These are phyloP conservation scores for Rutstroemia sydowiana DNA, from an alignment of 2,329 filamentous ascomycete species.

Conservation along the genomic window DNA sequence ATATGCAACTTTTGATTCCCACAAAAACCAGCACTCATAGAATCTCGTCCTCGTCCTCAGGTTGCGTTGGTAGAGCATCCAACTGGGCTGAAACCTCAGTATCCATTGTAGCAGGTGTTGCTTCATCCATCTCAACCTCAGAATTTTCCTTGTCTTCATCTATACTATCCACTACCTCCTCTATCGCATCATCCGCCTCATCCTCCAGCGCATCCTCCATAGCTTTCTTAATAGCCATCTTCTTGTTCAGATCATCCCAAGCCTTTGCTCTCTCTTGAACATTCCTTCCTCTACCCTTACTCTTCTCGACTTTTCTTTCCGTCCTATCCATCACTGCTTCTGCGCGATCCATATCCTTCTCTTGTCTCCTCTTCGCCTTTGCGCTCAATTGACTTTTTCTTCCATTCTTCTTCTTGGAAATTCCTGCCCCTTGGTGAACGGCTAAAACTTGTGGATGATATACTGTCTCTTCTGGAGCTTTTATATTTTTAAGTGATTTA, in stretches of 20 bases:
- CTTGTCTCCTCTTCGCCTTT: slow-evolving; percentile 48
- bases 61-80: slow-evolving; percentile 7
- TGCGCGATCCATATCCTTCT: slow-evolving; percentile 51
- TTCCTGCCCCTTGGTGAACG: slow-evolving; percentile 58
- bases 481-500: slow-evolving; percentile 59
- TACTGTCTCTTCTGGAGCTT: slow-evolving; percentile 41
- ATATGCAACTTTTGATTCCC: slow-evolving; percentile 12
- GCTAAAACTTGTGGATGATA: slow-evolving; percentile 58
- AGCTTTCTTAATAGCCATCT: slow-evolving; percentile 24
- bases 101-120: background rate
- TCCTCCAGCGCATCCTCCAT: slow-evolving; percentile 22
- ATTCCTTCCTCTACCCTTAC: slow-evolving; percentile 40
- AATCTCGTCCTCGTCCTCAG: slow-evolving; percentile 24
- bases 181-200: slow-evolving; percentile 12
- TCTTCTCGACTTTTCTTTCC: slow-evolving; percentile 47
- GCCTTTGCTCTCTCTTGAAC: slow-evolving; percentile 44
- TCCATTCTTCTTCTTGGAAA: slow-evolving; percentile 59
- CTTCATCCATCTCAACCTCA: slow-evolving; percentile 8
- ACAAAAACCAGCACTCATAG: slow-evolving; percentile 10
- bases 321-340: slow-evolving; percentile 54
- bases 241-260: slow-evolving; percentile 54
- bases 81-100: slow-evolving; percentile 3
- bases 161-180: slow-evolving; percentile 15
- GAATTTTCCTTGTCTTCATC: slow-evolving; percentile 8
- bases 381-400: slow-evolving; percentile 48